A percentile compares a stretch with the other conserved stretches of the same genome.
These are phyloP conservation scores for Leptographium flavum DNA, from an alignment of 2,329 filamentous ascomycete species.

Conservation along the genomic window DNA sequence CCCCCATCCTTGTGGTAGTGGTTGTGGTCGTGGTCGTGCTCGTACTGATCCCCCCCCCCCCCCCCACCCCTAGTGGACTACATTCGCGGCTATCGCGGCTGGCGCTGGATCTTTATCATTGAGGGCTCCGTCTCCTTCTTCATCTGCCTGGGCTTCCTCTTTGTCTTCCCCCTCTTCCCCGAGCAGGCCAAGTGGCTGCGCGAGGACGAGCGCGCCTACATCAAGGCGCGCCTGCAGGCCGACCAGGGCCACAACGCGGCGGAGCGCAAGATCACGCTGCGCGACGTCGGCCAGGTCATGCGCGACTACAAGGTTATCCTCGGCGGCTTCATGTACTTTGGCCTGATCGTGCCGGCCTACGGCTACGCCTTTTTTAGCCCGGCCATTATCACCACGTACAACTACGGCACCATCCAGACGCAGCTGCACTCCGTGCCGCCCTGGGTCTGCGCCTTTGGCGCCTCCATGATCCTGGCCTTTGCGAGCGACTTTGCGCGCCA, in stretches of 20 bases:
- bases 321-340: conserved; percentile 70
- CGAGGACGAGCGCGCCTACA: conserved; percentile 52
- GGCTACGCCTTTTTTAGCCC: conserved; percentile 67
- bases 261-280: conserved; percentile 43
- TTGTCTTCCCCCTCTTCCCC: conserved; percentile 59
- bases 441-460: conserved; percentile 57
- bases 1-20: no score
- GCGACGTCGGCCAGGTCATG: conserved; percentile 48
- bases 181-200: conserved; percentile 60
- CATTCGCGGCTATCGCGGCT: conserved; percentile 51
- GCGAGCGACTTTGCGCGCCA: conserved; percentile 59
- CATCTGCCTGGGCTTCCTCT: conserved; percentile 49
- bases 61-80: conserved; percentile 42
- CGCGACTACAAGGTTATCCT: conserved; percentile 62
- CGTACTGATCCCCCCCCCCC: no score
- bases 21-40: not conserved
- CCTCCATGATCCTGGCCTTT: conserved; percentile 61
- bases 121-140: conserved; percentile 53
- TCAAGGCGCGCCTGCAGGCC: conserved; percentile 49
- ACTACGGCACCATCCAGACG: conserved; percentile 43
- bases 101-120: conserved; percentile 75
- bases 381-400: conserved; percentile 53
- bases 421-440: conserved; percentile 45
- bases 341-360: conserved; percentile 63
- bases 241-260: conserved; percentile 56